Base-by-base conservation (phyloP, 2,329 filamentous ascomycete species). In the Colletotrichum endophyticum region DNA sequence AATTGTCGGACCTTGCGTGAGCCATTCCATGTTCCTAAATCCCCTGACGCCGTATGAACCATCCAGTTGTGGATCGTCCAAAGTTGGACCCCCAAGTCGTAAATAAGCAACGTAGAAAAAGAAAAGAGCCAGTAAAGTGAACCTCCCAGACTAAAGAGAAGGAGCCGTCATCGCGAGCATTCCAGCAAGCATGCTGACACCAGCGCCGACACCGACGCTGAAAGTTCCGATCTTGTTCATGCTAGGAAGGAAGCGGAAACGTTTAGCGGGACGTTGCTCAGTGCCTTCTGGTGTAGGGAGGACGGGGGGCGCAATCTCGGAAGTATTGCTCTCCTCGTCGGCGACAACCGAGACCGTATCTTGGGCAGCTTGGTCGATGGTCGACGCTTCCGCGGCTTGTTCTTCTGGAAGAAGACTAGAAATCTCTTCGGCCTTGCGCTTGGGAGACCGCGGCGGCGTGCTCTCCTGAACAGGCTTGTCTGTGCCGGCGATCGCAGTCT, bases 391-490 rank as follows among this genome's bases (percentile, higher is more conserved):
- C 6, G 8, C 56, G 19, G 53, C n/a, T 27, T 79, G 70, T 56
- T 83, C 78, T 19, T 78, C 77, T 2, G 70, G 61, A 7, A 73
- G 79, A 3, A 77, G 34, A 3, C 75, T 66, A 1, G 81, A 82
- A 6, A 85, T 84, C 3, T 82, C 80, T 3, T 80, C 81, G 0
- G 81, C 81, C 77, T 85, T 85, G 19, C 84, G 81, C 79, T 85
- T 85, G n/a, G 69, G 57, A 22, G 76, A 71, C 19, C 30, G 44
- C 44, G 44, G 44, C 69, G 22, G 22, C n/a, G 16, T 13, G 13
- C 22, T 70, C 28, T 57, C 44, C 27, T 30, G 16, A 8, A 25
- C 27, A 32, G 39, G 22, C 25, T 44, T 22, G 2, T 30, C 19
- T 3, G 25, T 56, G 64, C 15, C 16, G 5, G 36, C 30, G 53